Percentiles rank a stretch among this genome's conserved stretches.
phyloP scores from a whole-genome alignment of 2,329 filamentous ascomycete species.

The Botrytis fragariae region DNA sequence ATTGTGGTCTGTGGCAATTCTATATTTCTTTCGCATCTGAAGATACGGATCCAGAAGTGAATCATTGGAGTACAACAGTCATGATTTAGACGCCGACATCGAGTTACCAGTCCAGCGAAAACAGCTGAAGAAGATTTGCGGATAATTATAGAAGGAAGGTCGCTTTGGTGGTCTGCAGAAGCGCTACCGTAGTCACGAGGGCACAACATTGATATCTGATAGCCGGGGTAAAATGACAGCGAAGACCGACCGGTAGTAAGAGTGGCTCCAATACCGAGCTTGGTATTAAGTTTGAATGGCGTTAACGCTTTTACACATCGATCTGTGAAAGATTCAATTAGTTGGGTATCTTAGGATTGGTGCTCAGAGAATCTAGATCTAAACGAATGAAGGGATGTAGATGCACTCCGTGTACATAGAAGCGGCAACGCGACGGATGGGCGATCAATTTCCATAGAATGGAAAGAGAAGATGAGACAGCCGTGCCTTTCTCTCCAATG shows the following conservation, averaged over 20 bases:
- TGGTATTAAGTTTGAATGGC: not conserved
- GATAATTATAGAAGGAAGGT: constrained; percentile 13
- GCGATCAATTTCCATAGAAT: constrained; percentile 9
- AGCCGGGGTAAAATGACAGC: constrained; percentile 10
- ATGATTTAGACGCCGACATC: constrained; percentile 2
- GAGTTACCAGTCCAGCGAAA: constrained; percentile 1
- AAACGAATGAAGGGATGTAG: not conserved
- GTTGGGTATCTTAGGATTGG: not conserved
- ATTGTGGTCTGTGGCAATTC: not conserved
- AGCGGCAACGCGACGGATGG: not conserved
- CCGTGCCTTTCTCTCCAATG: constrained; percentile 1
- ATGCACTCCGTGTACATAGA: not conserved
- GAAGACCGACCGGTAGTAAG: constrained; percentile 3
- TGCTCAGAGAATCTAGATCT: constrained; percentile 8
- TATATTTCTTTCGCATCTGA: not conserved
- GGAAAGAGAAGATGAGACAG: constrained; percentile 13
- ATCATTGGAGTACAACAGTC: constrained; percentile 6
- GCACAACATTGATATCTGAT: constrained; percentile 2
- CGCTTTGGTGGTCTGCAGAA: constrained; percentile 11
- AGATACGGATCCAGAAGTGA: constrained; percentile 4
- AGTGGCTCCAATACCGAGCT: not conserved
- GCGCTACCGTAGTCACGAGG: constrained; percentile 13
- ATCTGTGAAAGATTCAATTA: not conserved
- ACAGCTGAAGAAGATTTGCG: not conserved
- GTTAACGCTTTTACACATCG: constrained; percentile 1